Base-by-base conservation (phyloP, 352 stramenopile genomes). In the Phytopythium kandeliae region DNA sequence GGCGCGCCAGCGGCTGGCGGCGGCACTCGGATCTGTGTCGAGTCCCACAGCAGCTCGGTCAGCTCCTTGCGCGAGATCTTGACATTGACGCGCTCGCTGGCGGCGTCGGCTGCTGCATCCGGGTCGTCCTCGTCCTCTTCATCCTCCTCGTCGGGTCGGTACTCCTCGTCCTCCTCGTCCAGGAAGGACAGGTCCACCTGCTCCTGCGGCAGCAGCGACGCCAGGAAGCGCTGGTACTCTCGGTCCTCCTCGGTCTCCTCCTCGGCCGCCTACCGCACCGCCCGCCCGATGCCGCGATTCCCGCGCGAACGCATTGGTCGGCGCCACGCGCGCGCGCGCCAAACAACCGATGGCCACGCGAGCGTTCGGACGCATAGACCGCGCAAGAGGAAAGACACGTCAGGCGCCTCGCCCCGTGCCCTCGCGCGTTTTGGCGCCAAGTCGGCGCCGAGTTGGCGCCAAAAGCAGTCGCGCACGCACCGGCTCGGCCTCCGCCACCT, bases 111-210 rank as follows among this genome's bases (percentile, higher is more conserved):
- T 4, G 45, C 46, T 10, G 53, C 55, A 2, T 69, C 65, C 12
- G 67, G 64, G 1, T 92, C 78, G 8, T 86, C 72, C 4, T 89
- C 78, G 1, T 86, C 77, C 0, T 89, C 76, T 13, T 86, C 79
- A 1, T 89, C 80, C 1, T 92, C 83, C 30, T 88, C 75, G 1
- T 84, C 73, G 0, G 78, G 79, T 7, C 70, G 65, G 48, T 94
- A 91, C 60, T 90, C 83, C 30, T 92, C 81, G 48, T 91, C 83
- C 46, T 94, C 83, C 49, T 94, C 83, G 57, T 94, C 84, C 55
- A 94, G 55, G 43, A 94, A 94, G 26, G 66, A 86, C 45, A 94
- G 36, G 43, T 90, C 76, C 41, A 76, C 77, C 42, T 84, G 69
- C n/a, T 89, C 74, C 11, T 74, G 68, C 17, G 84, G 81, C 55